phyloP scores from a whole-genome alignment of 176 grass and related monocot genomes.

The Rhynchospora tenuis region DNA sequence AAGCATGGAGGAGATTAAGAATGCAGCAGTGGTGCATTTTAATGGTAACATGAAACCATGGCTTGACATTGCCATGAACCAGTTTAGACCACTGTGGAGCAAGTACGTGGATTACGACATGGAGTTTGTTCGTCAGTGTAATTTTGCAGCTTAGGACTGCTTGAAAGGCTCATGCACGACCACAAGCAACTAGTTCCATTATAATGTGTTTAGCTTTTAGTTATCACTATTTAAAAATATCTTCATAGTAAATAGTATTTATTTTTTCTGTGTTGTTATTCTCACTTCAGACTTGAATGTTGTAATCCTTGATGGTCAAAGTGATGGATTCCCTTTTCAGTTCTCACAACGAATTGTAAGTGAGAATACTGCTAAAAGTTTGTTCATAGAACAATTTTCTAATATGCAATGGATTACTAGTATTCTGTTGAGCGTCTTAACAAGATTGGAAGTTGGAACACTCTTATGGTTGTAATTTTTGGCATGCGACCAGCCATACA shows the following conservation, averaged over 20 bases:
- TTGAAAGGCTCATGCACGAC: neutral
- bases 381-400: neutral
- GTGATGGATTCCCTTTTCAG: neutral
- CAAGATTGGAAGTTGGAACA: neutral
- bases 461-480: neutral
- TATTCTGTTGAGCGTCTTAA: neutral
- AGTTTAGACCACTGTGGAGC: slow-evolving; percentile 78
- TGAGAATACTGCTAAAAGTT: neutral
- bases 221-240: neutral
- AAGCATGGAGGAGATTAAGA: slow-evolving; percentile 96
- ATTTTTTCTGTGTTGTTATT: neutral
- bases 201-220: slow-evolving; percentile 2
- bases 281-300: neutral
- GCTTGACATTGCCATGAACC: slow-evolving; percentile 97
- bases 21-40: slow-evolving; percentile 94
- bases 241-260: neutral
- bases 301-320: neutral
- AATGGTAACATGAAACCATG: slow-evolving; percentile 99
- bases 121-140: slow-evolving; percentile 68
- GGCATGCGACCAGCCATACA: neutral
- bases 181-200: neutral
- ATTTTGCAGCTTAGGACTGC: slow-evolving; percentile 51
- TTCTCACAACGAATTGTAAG: neutral
- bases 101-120: slow-evolving; percentile 87
- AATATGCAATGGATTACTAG: neutral